phyloP scores from a whole-genome alignment of 192 early-diverging fungal species.

The Dissophora globulifera region DNA sequence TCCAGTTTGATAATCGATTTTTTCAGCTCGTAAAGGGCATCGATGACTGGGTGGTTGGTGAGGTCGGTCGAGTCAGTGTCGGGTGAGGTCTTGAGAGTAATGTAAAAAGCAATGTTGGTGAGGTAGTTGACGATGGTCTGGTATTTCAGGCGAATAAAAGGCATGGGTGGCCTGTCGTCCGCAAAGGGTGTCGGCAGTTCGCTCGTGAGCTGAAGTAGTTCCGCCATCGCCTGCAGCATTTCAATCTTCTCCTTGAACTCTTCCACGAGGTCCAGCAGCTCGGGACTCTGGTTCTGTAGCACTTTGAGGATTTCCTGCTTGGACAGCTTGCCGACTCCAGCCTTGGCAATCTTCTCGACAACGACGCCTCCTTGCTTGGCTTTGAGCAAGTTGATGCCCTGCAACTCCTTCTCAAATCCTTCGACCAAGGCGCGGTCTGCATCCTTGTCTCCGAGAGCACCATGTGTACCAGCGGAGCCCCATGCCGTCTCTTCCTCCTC shows the following conservation, averaged over 20 bases:
- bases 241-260: conserved; percentile 68
- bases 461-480: conserved; percentile 46
- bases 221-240: conserved; percentile 44
- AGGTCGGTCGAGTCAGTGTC: conserved; percentile 57
- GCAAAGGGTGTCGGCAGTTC: conserved; percentile 24
- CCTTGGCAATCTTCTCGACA: conserved; percentile 53
- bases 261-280: conserved; percentile 72
- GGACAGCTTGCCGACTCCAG: conserved; percentile 60
- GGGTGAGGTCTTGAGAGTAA: conserved; percentile 74
- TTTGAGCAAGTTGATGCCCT: conserved; percentile 60
- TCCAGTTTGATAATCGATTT: conserved; percentile 79
- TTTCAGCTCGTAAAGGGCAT: conserved; percentile 77
- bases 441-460: conserved; percentile 55
- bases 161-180: conserved; percentile 41
- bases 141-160: conserved; percentile 54
- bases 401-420: conserved; percentile 61
- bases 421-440: conserved; percentile 60
- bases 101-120: conserved; percentile 90
- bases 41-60: conserved; percentile 87
- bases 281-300: conserved; percentile 77
- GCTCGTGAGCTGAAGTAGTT: conserved; percentile 25
- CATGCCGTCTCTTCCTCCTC: conserved; percentile 74
- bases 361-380: conserved; percentile 45
- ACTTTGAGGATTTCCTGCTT: conserved; percentile 70
- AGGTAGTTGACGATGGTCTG: conserved; percentile 76